These are phyloP conservation scores for Calonectria pauciramosa DNA, from an alignment of 2,329 filamentous ascomycete species.

Conservation along the genomic window DNA sequence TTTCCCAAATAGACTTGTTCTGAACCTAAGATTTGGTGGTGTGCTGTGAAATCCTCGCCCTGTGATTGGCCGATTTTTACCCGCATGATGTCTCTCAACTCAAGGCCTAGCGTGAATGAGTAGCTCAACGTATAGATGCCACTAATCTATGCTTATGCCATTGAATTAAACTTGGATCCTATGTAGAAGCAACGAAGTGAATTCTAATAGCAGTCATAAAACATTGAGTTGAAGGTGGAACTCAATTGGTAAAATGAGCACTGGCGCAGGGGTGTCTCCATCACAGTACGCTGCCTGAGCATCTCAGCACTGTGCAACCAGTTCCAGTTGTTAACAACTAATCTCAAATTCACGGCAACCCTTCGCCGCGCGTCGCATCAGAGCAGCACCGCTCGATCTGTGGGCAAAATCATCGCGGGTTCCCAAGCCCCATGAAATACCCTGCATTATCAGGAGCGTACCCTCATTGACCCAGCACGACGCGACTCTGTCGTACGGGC, in stretches of 20 bases:
- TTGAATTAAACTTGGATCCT: not conserved
- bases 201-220: not conserved
- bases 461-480: not conserved
- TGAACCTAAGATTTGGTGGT: constrained; percentile 36
- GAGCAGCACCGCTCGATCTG: not conserved
- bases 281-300: constrained; percentile 32
- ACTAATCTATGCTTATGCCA: not conserved
- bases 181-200: too few species aligned
- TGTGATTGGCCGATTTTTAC: constrained; percentile 39
- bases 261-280: constrained; percentile 1
- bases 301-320: constrained; percentile 22
- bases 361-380: not conserved
- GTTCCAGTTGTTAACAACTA: constrained; percentile 26
- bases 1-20: constrained; percentile 53
- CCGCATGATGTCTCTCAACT: not conserved
- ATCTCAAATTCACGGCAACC: constrained; percentile 27
- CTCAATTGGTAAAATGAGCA: constrained; percentile 4
- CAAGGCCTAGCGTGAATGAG: not conserved
- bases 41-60: constrained; percentile 44
- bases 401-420: not conserved
- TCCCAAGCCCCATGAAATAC: not conserved
- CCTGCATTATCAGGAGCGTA: not conserved
- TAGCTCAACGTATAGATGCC: not conserved
- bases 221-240: not conserved
- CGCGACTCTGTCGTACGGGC: constrained; percentile 26